Percentiles rank a stretch among this genome's conserved stretches.
These are phyloP conservation scores for Limnanthes douglasii DNA, from an alignment of 345 rosid species.

Conservation along the genomic window DNA sequence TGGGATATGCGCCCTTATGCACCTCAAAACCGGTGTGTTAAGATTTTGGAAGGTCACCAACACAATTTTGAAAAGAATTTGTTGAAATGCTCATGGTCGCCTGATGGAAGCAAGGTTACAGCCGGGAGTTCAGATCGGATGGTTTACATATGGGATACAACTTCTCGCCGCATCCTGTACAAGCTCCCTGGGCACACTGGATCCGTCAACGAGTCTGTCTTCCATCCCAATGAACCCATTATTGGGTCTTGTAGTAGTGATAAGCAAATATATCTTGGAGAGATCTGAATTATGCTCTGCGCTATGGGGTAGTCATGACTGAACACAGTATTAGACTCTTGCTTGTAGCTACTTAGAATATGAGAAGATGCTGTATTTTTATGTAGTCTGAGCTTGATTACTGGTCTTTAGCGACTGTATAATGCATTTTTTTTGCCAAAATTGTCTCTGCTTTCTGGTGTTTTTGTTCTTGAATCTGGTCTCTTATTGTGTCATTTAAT, in stretches of 20 bases:
- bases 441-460: no score
- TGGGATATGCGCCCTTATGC: conserved; percentile 99
- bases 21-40: conserved; percentile 91
- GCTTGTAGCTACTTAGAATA: not conserved
- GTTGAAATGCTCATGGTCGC: conserved; percentile 85
- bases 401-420: not conserved
- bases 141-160: conserved; percentile 97
- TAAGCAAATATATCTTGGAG: conserved; percentile 83
- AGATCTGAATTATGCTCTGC: conserved; percentile 31
- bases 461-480: no score
- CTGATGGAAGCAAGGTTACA: conserved; percentile 93
- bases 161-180: conserved; percentile 66
- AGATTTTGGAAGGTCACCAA: conserved; percentile 85
- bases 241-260: conserved; percentile 94
- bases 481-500: no score
- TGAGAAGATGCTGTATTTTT: conserved; percentile 2
- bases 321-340: not conserved
- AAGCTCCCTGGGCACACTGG: conserved; percentile 97
- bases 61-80: conserved; percentile 95
- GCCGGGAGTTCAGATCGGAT: conserved; percentile 93
- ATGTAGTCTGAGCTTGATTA: conserved; percentile 2
- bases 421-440: conserved; percentile 4
- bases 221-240: conserved; percentile 84
- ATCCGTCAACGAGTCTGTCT: conserved; percentile 74
- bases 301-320: not conserved